Percentiles rank a stretch among this genome's conserved stretches.
Conservation (phyloP, 768 basidiomycete genomes). For the Phaffia tasmanica region DNA sequence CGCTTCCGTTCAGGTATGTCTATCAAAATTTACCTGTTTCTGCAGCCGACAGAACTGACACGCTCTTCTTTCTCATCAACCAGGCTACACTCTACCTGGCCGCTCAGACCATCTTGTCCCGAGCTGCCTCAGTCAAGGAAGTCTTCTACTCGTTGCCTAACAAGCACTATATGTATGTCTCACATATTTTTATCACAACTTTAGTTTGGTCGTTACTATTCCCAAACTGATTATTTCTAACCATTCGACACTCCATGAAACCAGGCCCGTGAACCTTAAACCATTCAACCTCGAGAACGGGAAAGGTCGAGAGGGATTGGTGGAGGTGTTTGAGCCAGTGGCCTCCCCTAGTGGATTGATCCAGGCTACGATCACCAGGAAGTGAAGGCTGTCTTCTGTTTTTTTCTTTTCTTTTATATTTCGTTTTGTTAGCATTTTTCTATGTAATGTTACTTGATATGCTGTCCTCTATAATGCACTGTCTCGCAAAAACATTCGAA, state of each 20-base stretch:
- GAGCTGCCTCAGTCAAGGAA: constrained; percentile 50
- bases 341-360: constrained; percentile 54
- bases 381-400: constrained; percentile 17
- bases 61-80: neutral
- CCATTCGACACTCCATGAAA: constrained; percentile 20
- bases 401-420: constrained; percentile 1
- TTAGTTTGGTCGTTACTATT: constrained; percentile 1
- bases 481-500: too few relatives aligned
- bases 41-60: neutral
- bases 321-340: constrained; percentile 79
- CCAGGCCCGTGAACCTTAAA: constrained; percentile 35
- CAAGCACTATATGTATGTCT: constrained; percentile 27
- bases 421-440: neutral
- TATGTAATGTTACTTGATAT: too few relatives aligned
- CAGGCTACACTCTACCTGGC: constrained; percentile 90
- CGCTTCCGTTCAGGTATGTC: constrained; percentile 73
- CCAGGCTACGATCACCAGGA: constrained; percentile 37
- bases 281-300: constrained; percentile 43
- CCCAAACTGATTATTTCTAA: neutral
- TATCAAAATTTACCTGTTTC: neutral
- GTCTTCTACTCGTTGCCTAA: constrained; percentile 76
- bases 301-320: constrained; percentile 42
- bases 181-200: neutral
- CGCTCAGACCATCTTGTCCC: constrained; percentile 57
- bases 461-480: too few relatives aligned